Evolutionary conservation across 139 green algal genomes (phyloP), one percentile per base, ranked within the genome.

Genomic region (Desmodesmus armatus): DNA sequence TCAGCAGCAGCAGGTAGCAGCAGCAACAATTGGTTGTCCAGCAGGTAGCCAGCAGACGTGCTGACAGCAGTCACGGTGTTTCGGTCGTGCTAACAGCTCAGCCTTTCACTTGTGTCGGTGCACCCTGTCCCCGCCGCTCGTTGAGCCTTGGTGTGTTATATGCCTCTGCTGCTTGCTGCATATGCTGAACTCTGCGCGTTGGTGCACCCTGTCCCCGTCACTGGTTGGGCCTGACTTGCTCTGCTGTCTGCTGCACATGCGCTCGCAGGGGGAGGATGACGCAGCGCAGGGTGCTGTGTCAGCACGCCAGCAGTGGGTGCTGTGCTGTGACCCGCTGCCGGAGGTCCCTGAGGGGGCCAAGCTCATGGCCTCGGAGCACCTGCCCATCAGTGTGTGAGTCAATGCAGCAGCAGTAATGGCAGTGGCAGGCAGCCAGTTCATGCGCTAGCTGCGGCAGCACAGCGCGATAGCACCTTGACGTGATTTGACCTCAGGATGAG

Each of bases 311-410:
- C 80, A 86, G 27, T 86, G 80, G 80, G 27, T 71, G 39, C 29
- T 70, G 33, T 80, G 69, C 53, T 31, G 27, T 11, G 1, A 53
- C 27, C 33, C 49, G 29, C 47, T 69, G 31, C 80, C 69, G 19
- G 44, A 39, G 25, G n/a, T 60, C 15, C 80, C 80, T 15, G 49
- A 72, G 6, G 80, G 51, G 15, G 53, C 43, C 66, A 71, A 80
- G 67, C 51, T 86, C 15, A 41, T 86, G 21, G 69, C 69, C 7
- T 62, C 35, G 11, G 80, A 69, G n/a, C 49, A 86, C 51, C 69
- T 86, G 53, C 69, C 80, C 25, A 80, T 86, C 27, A 80, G 47
- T 35, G 78, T 84, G 75, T n/a, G n/a, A n/a, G n/a, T n/a, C n/a
- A n/a, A n/a, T n/a, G n/a, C 23, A 65, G 51, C 51, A 17, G 51